Evolutionary conservation across 2,329 filamentous ascomycete genomes (phyloP), one percentile per base, ranked within the genome.

Genomic region (Ilyonectria destructans): DNA sequence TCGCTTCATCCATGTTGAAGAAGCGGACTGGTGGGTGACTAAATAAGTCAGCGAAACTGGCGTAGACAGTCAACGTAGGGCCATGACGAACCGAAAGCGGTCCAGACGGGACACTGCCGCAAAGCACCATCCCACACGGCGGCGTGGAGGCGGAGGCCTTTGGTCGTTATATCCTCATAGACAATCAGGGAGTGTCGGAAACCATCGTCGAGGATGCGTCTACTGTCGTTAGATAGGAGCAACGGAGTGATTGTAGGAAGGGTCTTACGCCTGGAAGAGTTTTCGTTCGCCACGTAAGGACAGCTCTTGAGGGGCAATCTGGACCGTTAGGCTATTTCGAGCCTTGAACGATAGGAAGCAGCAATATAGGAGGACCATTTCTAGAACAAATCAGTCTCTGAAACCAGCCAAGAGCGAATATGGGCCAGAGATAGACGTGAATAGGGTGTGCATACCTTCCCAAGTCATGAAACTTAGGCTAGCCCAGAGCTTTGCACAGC

Each of bases 61-160:
- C 3, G 26, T 23, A 10, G 17, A 35, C 6, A 35, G 7, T 2
- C 9, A 15, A 31, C 2, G 19, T 33, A 46, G 19, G 40, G 17
- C 6, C 8, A 31, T 17, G n/a, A 70, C 85, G 29, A 80, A 90
- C 89, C 80, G 72, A 91, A 91, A 2, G 89, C 89, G 2, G 89
- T 91, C 89, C 89, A 91, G 9, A 91, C 84, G 1, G 89, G 89
- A 71, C 87, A 89, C 58, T 82, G 81, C 33, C 80, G 82, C 57
- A 90, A 75, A 58, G 86, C 84, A 2, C 88, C 89, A n/a, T 86
- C 84, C 82, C 83, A 85, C 0, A 89, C 84, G 1, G 86, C 83
- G 13, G 88, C 87, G 55, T 90, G 88, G 0, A 91, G 84, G 13
- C 89, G 85, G 2, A 87, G 65, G 2, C 85, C 85, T 10, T 80